Conservation (phyloP, 176 grass and related monocot species). For the Phyllostachys edulis region DNA sequence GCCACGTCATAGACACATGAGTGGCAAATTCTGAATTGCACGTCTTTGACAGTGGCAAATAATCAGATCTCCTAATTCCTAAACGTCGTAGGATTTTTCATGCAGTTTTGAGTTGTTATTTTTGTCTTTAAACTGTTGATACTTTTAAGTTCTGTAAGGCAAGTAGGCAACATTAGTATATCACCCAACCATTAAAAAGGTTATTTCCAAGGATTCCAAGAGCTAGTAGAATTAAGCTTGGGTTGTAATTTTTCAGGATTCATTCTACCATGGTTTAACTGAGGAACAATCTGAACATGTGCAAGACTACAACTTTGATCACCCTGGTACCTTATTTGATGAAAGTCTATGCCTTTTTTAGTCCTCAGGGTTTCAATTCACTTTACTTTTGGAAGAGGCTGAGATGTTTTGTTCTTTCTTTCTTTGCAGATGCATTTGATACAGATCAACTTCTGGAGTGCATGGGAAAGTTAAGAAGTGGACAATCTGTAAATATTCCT, state of each 20-base stretch:
- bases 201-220: neutral
- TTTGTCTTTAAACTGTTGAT: neutral
- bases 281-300: conserved; percentile 60
- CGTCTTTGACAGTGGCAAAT: no score
- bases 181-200: neutral
- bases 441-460: conserved; percentile 73
- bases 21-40: no score
- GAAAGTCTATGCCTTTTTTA: neutral
- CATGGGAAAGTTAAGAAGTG: conserved; percentile 76
- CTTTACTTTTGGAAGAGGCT: conserved; percentile 1
- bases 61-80: neutral
- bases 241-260: conserved; percentile 65
- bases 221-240: neutral
- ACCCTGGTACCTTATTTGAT: conserved; percentile 70
- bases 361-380: neutral
- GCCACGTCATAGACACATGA: no score
- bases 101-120: neutral
- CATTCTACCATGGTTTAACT: conserved; percentile 78
- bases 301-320: conserved; percentile 89
- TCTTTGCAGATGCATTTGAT: conserved; percentile 81
- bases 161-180: neutral
- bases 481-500: conserved; percentile 66
- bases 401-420: neutral
- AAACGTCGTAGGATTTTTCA: neutral
- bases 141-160: neutral